Conservation (phyloP, 169 alveolate genomes). For the Amoebophrya sp. region DNA sequence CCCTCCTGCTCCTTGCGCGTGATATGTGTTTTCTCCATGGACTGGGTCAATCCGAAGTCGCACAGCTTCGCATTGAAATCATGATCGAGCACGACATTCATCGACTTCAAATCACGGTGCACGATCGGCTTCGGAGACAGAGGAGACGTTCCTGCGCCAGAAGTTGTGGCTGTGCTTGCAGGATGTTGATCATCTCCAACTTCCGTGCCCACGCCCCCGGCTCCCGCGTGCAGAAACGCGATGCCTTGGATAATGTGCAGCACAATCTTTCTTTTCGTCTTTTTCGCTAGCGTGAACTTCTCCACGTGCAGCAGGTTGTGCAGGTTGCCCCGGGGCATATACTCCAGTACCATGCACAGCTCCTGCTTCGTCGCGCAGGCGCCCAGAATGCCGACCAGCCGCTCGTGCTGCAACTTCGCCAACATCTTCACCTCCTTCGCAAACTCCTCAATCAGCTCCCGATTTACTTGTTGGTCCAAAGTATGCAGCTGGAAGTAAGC, state of each 20-base stretch:
- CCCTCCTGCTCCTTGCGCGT: slow-evolving; percentile 25
- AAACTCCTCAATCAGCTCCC: slow-evolving; percentile 1
- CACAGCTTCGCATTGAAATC: slow-evolving; percentile 33
- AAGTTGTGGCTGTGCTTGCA: too few relatives aligned
- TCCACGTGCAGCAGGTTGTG: not conserved
- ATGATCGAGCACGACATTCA: slow-evolving; percentile 35
- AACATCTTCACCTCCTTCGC: slow-evolving; percentile 30
- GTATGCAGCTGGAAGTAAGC: too few relatives aligned
- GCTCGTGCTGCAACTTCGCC: not conserved
- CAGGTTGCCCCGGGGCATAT: slow-evolving; percentile 34
- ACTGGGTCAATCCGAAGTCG: slow-evolving; percentile 36
- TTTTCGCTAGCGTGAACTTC: too few relatives aligned
- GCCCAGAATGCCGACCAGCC: slow-evolving; percentile 25
- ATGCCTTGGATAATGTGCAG: not conserved
- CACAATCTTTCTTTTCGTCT: not conserved
- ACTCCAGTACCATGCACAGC: slow-evolving; percentile 27
- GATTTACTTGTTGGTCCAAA: not conserved
- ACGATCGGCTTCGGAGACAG: slow-evolving; percentile 31
- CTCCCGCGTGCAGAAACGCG: not conserved
- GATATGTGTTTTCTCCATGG: slow-evolving; percentile 12
- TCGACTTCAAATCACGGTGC: slow-evolving; percentile 33
- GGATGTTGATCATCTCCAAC: too few relatives aligned
- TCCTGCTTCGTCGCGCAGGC: slow-evolving; percentile 16
- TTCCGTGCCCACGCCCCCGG: not conserved
- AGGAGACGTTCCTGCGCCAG: too few relatives aligned